A percentile compares a stretch with the other conserved stretches of the same genome.
Evolutionary conservation across 2,329 filamentous ascomycete species (phyloP).

Genomic region (Cercospora janseana): DNA sequence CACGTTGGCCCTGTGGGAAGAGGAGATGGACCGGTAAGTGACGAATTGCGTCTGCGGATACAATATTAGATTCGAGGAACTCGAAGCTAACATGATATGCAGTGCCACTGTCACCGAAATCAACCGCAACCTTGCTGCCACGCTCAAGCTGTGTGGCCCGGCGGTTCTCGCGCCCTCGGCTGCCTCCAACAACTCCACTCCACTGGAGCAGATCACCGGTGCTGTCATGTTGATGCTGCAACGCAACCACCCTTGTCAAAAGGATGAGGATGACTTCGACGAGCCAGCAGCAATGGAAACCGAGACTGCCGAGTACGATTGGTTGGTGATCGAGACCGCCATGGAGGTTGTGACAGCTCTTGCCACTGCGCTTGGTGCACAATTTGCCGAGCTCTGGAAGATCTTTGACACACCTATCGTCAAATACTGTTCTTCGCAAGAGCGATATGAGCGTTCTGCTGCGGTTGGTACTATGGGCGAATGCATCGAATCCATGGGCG

Average conservation of each 20-base stretch:
- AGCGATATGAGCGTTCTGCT: conserved; percentile 82
- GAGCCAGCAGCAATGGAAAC: conserved; percentile 66
- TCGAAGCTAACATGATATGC: conserved; percentile 30
- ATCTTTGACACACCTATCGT: conserved; percentile 90
- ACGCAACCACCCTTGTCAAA: conserved; percentile 88
- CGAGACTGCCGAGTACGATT: conserved; percentile 93
- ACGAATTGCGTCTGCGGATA: conserved; percentile 28
- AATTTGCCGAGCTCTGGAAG: conserved; percentile 89
- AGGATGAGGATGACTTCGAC: conserved; percentile 79
- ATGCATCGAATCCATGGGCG: conserved; percentile 80
- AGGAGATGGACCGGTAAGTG: conserved; percentile 91
- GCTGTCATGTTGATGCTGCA: conserved; percentile 77
- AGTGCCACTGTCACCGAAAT: conserved; percentile 90
- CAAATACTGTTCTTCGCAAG: conserved; percentile 81
- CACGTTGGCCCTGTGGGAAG: conserved; percentile 80
- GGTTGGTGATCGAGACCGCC: conserved; percentile 92
- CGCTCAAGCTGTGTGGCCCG: conserved; percentile 86
- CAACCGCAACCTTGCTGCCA: conserved; percentile 87
- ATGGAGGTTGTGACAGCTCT: conserved; percentile 87
- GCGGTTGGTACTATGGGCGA: conserved; percentile 91
- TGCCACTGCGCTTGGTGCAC: conserved; percentile 73
- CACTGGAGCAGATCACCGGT: conserved; percentile 63
- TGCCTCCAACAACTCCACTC: conserved; percentile 53
- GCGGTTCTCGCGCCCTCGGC: conserved; percentile 67
- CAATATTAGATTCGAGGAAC: conserved; percentile 68